Percentiles rank a stretch among this genome's conserved stretches.
Evolutionary conservation across 495 filamentous ascomycete species (phyloP).

Genomic region (Penicillium soppii): DNA sequence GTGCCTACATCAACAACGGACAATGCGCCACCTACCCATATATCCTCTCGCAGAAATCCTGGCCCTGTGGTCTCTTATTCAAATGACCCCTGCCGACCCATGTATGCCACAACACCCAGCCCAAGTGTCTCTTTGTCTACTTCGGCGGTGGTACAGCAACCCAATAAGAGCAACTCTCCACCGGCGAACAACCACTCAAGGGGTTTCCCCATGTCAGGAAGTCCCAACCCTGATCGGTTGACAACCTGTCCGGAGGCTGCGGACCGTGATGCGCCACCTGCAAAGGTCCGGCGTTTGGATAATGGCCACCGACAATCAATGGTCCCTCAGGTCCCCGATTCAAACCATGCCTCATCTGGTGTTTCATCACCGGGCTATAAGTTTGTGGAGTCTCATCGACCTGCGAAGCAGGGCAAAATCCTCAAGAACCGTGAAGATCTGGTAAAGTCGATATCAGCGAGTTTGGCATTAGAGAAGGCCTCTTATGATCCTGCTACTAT

Average conservation of each 20-base stretch:
- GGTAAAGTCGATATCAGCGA: slow-evolving; percentile 43
- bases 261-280: background rate
- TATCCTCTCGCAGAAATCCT: background rate
- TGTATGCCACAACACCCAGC: background rate
- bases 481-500: slow-evolving; percentile 62
- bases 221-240: too few relatives aligned
- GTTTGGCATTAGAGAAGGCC: slow-evolving; percentile 42
- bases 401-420: too few relatives aligned
- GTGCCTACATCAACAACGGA: background rate
- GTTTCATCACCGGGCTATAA: too few relatives aligned
- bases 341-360: too few relatives aligned
- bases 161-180: too few relatives aligned
- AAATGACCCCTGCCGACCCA: background rate
- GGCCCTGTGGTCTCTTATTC: background rate
- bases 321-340: background rate
- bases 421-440: slow-evolving; percentile 28
- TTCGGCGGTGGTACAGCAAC: background rate
- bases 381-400: too few relatives aligned
- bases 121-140: background rate
- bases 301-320: background rate
- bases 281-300: background rate
- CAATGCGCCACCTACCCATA: background rate
- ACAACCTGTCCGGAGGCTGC: too few relatives aligned
- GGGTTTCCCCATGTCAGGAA: background rate
- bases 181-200: background rate